Conservation (phyloP, 345 rosid genomes). For the Citrus cavaleriei region DNA sequence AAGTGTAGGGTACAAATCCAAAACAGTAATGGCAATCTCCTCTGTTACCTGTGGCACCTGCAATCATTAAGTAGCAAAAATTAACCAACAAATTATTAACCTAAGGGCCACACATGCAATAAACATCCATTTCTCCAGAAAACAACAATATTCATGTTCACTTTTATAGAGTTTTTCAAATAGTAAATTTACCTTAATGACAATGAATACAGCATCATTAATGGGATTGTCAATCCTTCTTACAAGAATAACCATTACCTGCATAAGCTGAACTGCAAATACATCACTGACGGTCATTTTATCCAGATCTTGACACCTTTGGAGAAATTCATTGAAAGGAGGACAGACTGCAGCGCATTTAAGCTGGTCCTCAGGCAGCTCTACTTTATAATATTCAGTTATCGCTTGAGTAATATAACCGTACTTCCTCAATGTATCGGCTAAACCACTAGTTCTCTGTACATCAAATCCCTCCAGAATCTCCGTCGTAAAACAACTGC, state of each 20-base stretch:
- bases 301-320: constrained; percentile 72
- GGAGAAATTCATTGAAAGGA: constrained; percentile 52
- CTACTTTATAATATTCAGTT: constrained; percentile 49
- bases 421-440: constrained; percentile 74
- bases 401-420: constrained; percentile 69
- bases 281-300: constrained; percentile 85
- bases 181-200: neutral
- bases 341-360: constrained; percentile 43
- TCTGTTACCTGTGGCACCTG: constrained; percentile 90
- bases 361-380: constrained; percentile 31
- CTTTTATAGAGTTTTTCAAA: neutral
- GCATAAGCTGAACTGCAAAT: constrained; percentile 91
- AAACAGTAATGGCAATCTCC: constrained; percentile 67
- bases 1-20: constrained; percentile 79
- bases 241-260: constrained; percentile 43
- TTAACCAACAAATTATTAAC: neutral
- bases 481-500: constrained; percentile 92
- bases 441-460: constrained; percentile 67
- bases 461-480: constrained; percentile 90
- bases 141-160: neutral
- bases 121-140: neutral
- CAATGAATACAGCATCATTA: neutral
- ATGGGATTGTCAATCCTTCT: neutral
- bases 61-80: constrained; percentile 10
- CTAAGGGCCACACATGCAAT: neutral